Percentiles rank a stretch among this genome's conserved stretches.
Evolutionary conservation across 2,329 filamentous ascomycete genomes (phyloP).

Genomic region (Alternaria longipes): DNA sequence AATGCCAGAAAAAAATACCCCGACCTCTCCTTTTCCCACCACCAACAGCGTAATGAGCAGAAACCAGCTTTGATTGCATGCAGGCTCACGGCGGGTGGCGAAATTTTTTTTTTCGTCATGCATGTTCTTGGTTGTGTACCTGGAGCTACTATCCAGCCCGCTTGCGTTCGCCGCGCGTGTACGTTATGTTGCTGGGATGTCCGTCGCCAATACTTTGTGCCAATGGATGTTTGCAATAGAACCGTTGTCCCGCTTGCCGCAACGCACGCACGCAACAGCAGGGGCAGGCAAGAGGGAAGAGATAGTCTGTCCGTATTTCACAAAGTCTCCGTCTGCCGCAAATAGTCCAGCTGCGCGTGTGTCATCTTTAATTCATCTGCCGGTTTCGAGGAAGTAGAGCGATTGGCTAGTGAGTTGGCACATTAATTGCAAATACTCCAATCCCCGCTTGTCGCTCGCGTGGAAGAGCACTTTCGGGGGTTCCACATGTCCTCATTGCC

Average conservation of each 20-base stretch:
- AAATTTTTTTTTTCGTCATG: too few species aligned
- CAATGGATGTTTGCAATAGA: too few species aligned
- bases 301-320: neutral
- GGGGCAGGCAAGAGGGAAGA: neutral
- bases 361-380: neutral
- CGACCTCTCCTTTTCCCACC: neutral
- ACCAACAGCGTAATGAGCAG: neutral
- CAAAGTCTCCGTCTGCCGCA: neutral
- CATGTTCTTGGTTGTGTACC: too few species aligned
- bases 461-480: slow-evolving; percentile 5
- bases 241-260: slow-evolving; percentile 4
- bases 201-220: neutral
- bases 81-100: too few species aligned
- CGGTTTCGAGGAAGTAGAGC: slow-evolving; percentile 9
- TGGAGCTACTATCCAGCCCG: too few species aligned
- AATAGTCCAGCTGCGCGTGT: too few species aligned
- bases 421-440: neutral
- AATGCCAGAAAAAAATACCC: neutral
- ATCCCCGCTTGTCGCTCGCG: slow-evolving; percentile 5
- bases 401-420: neutral
- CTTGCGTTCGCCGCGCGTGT: slow-evolving; percentile 1
- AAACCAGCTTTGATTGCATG: neutral
- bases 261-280: neutral
- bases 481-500: slow-evolving; percentile 17
- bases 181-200: neutral